A percentile compares a stretch with the other conserved stretches of the same genome.
Evolutionary conservation across 2,329 filamentous ascomycete species (phyloP).

Genomic region (Ceratocystis colombiana): DNA sequence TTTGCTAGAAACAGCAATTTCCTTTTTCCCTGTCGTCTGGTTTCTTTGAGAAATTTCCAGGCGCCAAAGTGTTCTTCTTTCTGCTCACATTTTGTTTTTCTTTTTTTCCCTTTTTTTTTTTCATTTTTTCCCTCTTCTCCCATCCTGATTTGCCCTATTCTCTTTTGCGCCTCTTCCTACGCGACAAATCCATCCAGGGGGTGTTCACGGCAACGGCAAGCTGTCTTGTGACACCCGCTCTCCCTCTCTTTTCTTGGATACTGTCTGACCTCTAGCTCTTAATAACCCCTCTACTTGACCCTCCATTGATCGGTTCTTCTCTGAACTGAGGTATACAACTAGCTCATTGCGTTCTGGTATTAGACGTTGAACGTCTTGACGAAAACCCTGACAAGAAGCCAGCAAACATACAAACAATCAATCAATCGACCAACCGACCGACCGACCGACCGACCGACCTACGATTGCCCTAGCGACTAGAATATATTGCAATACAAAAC

Average conservation of each 20-base stretch:
- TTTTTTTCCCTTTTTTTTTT: neutral
- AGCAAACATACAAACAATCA: neutral
- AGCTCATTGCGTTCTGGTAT: neutral
- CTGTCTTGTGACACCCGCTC: slow-evolving; percentile 16
- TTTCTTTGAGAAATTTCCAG: neutral
- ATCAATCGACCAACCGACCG: neutral
- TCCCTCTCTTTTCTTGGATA: neutral
- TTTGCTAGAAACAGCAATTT: neutral
- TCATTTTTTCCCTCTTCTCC: neutral
- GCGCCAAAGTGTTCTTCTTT: neutral
- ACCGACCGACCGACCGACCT: neutral
- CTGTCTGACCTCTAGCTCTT: neutral
- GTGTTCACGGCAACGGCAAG: slow-evolving; percentile 1
- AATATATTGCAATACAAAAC: neutral
- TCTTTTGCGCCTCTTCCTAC: slow-evolving; percentile 5
- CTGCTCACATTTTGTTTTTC: neutral
- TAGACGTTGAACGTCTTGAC: neutral
- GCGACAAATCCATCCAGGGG: slow-evolving; percentile 14
- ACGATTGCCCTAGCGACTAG: neutral
- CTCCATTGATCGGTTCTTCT: too few relatives aligned
- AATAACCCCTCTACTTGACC: neutral
- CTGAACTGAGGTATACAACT: neutral
- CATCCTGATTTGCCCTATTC: neutral
- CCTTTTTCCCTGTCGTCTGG: neutral
- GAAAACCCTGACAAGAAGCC: neutral